phyloP scores from a whole-genome alignment of 73 alveolate species.

The Paramecium sexaurelia region DNA sequence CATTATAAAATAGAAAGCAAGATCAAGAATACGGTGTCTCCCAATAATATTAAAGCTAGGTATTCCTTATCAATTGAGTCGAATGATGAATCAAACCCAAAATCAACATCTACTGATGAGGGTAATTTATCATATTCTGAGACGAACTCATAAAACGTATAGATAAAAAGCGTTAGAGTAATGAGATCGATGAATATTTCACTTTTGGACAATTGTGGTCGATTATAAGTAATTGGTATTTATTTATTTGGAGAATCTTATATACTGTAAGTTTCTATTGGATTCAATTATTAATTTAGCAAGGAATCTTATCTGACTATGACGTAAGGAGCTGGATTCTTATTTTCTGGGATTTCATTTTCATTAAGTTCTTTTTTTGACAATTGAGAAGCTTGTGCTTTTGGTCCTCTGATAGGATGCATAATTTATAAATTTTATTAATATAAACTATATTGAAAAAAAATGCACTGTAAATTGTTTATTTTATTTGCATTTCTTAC shows the following conservation, averaged over 20 bases:
- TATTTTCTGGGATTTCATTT: not conserved
- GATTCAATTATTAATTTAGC: not conserved
- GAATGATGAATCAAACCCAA: slow-evolving; percentile 30
- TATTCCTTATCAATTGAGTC: not conserved
- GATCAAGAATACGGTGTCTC: not conserved
- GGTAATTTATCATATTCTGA: not conserved
- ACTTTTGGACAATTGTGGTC: not conserved
- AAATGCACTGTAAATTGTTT: not conserved
- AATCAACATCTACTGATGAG: not conserved
- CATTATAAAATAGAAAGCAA: slow-evolving; percentile 32
- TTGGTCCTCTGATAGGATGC: slow-evolving; percentile 1
- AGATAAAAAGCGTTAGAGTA: not conserved
- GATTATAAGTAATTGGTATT: not conserved
- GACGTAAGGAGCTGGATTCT: not conserved
- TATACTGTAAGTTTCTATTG: slow-evolving; percentile 7
- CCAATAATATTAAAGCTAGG: not conserved
- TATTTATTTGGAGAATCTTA: slow-evolving; percentile 16
- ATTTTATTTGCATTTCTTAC: not conserved
- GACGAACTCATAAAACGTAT: not conserved
- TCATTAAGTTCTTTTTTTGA: not conserved
- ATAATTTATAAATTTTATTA: not conserved
- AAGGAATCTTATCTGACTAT: slow-evolving; percentile 14
- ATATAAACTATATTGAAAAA: not conserved
- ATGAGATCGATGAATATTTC: slow-evolving; percentile 18
- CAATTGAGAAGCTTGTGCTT: not conserved